Base-by-base conservation (phyloP, 1,139 yeast species). In the Saccharomycopsis phalli region DNA sequence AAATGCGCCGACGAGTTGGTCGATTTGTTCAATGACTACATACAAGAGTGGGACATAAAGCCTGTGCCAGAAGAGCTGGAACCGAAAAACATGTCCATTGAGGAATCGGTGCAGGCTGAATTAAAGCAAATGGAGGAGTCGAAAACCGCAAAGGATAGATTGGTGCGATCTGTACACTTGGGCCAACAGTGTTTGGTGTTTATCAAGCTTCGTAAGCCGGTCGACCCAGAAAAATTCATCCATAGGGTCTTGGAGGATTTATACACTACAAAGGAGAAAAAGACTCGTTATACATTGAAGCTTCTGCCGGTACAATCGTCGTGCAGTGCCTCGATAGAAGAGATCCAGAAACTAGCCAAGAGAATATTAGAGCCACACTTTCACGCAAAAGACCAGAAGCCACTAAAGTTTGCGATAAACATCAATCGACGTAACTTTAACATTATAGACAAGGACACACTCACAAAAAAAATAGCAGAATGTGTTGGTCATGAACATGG, bases 101-200 rank as follows among this genome's bases (percentile, higher is more conserved):
- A 86, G 53, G 94, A 81, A 10, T 77, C 80, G 36, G 75, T 87
- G 45, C 69, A 78, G 46, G 69, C 65, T 39, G 96, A 87, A 53
- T 60, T 88, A 8, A 71, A 65, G 21, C 81, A 69, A 16, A 51
- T 84, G 52, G 73, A 76, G 28, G 54, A 58, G 58, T 60, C 54
- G 39, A 59, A 66, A 21, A 65, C 55, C 27, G 60, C 60, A 23
- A 61, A 67, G 50, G 66, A 68, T 42, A 71, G 69, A 23, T 59
- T 76, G 11, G 63, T 87, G 34, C 66, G 69, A 33, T 79, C 83
- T 19, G 68, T 86, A 29, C 82, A 79, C 13, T 58, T 87, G 36
- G 82, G 78, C 20, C 81, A 93, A 54, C 95, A 86, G 57, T 91
- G 98, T 60, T 68, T 81, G 35, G 71, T 87, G 2, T 91, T 91